Conservation (phyloP, 495 filamentous ascomycete genomes). For the Penicillium psychrofluorescens region DNA sequence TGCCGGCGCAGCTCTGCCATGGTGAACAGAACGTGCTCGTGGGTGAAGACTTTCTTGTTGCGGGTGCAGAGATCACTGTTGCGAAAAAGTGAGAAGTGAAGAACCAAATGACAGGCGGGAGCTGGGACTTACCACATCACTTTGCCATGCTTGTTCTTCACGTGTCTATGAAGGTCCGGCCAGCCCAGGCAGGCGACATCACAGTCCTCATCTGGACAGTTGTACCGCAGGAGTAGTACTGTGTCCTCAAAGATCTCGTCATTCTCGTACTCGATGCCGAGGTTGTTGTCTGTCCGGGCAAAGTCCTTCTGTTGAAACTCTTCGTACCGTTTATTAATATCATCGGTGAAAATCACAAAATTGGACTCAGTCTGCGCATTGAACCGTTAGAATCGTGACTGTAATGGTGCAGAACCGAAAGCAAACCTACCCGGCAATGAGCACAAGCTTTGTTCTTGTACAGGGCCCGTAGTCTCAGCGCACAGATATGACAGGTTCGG, state of each 20-base stretch:
- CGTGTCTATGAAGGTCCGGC: constrained; percentile 90
- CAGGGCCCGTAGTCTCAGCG: constrained; percentile 77
- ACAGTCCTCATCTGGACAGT: constrained; percentile 80
- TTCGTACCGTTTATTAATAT: constrained; percentile 69
- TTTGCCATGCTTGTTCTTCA: constrained; percentile 70
- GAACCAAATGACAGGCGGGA: not conserved
- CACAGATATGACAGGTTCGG: constrained; percentile 90
- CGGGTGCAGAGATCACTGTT: constrained; percentile 76
- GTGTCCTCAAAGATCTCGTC: constrained; percentile 85
- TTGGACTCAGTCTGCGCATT: constrained; percentile 59
- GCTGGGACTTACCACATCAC: constrained; percentile 66
- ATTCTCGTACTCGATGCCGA: constrained; percentile 86
- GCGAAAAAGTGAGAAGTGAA: not conserved
- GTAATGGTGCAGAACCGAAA: not conserved
- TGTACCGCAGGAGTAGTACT: constrained; percentile 80
- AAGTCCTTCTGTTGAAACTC: constrained; percentile 72
- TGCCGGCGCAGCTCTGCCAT: constrained; percentile 73
- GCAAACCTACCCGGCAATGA: constrained; percentile 72
- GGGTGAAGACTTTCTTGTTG: constrained; percentile 97
- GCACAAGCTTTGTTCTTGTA: constrained; percentile 95
- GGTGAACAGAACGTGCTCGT: constrained; percentile 94
- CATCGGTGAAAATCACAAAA: constrained; percentile 87
- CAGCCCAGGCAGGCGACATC: constrained; percentile 88
- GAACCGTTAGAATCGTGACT: constrained; percentile 1
- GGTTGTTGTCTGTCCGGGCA: constrained; percentile 64